Evolutionary conservation across 352 stramenopile genomes (phyloP).

Genomic region (Phytophthora fragariaefolia): DNA sequence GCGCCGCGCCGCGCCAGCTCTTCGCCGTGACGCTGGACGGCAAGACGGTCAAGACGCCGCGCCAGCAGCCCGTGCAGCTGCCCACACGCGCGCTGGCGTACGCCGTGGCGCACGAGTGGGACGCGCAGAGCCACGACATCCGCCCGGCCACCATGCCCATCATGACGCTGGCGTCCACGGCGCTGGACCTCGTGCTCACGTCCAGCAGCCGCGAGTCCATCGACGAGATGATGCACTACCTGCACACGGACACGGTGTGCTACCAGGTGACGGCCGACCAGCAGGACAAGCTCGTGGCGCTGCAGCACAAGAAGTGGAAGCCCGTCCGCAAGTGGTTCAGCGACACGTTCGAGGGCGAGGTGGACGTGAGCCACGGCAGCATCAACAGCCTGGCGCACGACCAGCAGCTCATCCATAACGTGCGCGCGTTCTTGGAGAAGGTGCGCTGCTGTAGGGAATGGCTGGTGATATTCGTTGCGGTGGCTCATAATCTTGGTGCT

Average conservation of each 20-base stretch:
- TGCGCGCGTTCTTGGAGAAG: constrained; percentile 66
- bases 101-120: constrained; percentile 85
- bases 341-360: constrained; percentile 71
- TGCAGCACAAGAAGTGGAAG: constrained; percentile 89
- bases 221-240: constrained; percentile 87
- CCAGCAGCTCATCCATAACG: constrained; percentile 62
- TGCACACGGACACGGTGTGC: constrained; percentile 91
- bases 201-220: constrained; percentile 67
- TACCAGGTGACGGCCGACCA: constrained; percentile 85
- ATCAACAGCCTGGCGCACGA: constrained; percentile 75
- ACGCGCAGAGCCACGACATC: constrained; percentile 78
- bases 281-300: constrained; percentile 78
- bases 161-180: constrained; percentile 87
- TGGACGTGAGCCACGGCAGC: constrained; percentile 85
- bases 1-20: constrained; percentile 23
- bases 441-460: constrained; percentile 27
- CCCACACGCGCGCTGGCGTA: constrained; percentile 73
- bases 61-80: constrained; percentile 64
- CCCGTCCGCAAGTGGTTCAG: constrained; percentile 87
- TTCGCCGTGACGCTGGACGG: constrained; percentile 84
- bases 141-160: constrained; percentile 86
- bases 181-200: constrained; percentile 68
- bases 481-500: constrained; percentile 10
- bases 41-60: constrained; percentile 83
- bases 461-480: background rate